A percentile compares a stretch with the other conserved stretches of the same genome.
Evolutionary conservation across 2,329 filamentous ascomycete species (phyloP).

Genomic region (Alternaria postmessia): DNA sequence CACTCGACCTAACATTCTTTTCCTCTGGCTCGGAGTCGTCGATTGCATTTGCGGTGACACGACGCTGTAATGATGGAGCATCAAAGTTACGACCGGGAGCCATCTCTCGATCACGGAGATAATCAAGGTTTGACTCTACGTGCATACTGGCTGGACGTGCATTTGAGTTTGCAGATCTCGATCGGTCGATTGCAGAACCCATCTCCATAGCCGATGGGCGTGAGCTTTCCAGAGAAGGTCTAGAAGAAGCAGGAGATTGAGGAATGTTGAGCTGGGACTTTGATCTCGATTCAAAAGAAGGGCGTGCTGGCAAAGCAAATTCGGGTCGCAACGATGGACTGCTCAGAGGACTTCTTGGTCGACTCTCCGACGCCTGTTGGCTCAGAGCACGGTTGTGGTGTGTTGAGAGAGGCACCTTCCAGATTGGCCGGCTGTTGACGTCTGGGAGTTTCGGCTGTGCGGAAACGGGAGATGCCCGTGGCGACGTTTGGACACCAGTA

Average conservation of each 20-base stretch:
- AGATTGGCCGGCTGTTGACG: constrained; percentile 58
- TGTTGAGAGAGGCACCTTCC: constrained; percentile 60
- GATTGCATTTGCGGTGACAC: constrained; percentile 41
- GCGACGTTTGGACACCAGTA: constrained; percentile 82
- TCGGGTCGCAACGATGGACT: constrained; percentile 47
- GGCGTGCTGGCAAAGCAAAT: constrained; percentile 50
- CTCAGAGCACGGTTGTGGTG: constrained; percentile 58
- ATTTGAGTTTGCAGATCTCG: constrained; percentile 71
- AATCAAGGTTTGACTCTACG: constrained; percentile 82
- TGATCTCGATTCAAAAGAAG: constrained; percentile 57
- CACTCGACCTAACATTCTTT: constrained; percentile 76
- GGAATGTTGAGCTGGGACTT: constrained; percentile 62
- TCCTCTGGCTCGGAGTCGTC: constrained; percentile 60
- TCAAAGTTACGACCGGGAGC: constrained; percentile 52
- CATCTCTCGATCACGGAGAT: constrained; percentile 78
- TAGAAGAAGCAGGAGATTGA: constrained; percentile 64
- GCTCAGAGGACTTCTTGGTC: constrained; percentile 43
- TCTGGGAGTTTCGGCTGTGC: constrained; percentile 48
- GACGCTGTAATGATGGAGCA: constrained; percentile 39
- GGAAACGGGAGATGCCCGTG: constrained; percentile 53
- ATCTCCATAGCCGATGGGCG: constrained; percentile 71
- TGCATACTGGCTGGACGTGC: constrained; percentile 83
- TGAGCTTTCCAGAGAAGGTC: constrained; percentile 75
- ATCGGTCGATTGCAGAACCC: constrained; percentile 64
- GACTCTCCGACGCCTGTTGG: constrained; percentile 55